Percentiles rank a stretch among this genome's conserved stretches.
Evolutionary conservation across 768 basidiomycete species (phyloP).

Genomic region (Leccinum obscurum): DNA sequence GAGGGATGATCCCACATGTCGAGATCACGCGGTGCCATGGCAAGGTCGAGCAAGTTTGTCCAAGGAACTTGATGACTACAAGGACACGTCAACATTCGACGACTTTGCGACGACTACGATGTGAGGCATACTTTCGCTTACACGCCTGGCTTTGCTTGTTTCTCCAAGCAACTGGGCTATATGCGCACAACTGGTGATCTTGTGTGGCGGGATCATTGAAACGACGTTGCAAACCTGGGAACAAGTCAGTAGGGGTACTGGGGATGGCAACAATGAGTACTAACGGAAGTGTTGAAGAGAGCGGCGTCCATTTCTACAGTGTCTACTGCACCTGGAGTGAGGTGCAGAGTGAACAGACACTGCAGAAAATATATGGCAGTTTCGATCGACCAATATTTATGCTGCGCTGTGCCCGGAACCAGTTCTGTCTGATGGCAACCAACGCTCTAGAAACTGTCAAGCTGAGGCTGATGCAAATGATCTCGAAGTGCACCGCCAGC

Average conservation of each 20-base stretch:
- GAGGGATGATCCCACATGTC: constrained; percentile 68
- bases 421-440: not conserved
- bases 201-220: constrained; percentile 61
- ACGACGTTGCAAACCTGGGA: constrained; percentile 67
- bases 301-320: constrained; percentile 15
- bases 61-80: constrained; percentile 70
- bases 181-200: constrained; percentile 75
- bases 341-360: not conserved
- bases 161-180: constrained; percentile 77
- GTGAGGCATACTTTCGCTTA: constrained; percentile 64
- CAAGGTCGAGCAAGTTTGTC: constrained; percentile 57
- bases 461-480: not conserved
- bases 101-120: not conserved
- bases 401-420: not conserved
- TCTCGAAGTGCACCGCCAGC: not conserved
- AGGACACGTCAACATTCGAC: not conserved
- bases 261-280: not conserved
- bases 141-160: constrained; percentile 72
- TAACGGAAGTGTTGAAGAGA: constrained; percentile 22
- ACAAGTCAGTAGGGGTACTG: not conserved
- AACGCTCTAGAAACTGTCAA: not conserved
- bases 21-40: constrained; percentile 81
- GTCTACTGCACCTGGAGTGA: not conserved
- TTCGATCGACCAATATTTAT: not conserved
- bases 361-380: not conserved